Percentiles rank a stretch among this genome's conserved stretches.
Conservation (phyloP, 208 protist genomes). For the Acanthamoeba castellanii region DNA sequence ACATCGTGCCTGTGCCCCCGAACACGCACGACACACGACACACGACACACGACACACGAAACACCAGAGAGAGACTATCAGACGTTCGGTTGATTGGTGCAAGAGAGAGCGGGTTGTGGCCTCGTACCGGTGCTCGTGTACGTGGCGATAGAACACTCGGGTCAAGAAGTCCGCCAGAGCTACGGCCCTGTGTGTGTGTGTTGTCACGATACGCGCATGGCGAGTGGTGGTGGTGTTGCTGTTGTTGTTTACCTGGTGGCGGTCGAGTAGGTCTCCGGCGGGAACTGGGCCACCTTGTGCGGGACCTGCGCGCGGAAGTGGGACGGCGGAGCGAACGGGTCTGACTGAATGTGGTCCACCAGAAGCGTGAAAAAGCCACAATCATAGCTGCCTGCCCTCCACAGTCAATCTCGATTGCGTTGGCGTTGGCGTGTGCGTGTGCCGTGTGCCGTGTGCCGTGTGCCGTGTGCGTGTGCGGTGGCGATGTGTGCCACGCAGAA, state of each 20-base stretch:
- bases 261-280: conserved; percentile 22
- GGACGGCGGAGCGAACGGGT: conserved; percentile 87
- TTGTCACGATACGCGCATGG: neutral
- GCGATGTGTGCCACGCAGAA: neutral
- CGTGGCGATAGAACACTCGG: conserved; percentile 73
- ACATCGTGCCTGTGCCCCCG: neutral
- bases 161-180: conserved; percentile 81
- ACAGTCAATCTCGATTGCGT: no score
- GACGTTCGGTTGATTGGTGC: no score
- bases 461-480: neutral
- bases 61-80: neutral
- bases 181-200: neutral
- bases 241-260: neutral
- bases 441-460: neutral
- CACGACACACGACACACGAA: no score
- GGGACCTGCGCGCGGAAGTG: conserved; percentile 77
- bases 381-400: conserved; percentile 89
- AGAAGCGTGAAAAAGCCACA: conserved; percentile 91
- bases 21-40: neutral
- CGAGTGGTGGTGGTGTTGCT: neutral
- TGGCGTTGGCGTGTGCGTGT: no score
- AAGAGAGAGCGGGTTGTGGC: no score
- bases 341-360: conserved; percentile 84
- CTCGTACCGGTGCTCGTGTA: conserved; percentile 12
- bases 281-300: conserved; percentile 67